Conservation (phyloP, 805 yeast genomes). For the Debaryomyces maramus region DNA sequence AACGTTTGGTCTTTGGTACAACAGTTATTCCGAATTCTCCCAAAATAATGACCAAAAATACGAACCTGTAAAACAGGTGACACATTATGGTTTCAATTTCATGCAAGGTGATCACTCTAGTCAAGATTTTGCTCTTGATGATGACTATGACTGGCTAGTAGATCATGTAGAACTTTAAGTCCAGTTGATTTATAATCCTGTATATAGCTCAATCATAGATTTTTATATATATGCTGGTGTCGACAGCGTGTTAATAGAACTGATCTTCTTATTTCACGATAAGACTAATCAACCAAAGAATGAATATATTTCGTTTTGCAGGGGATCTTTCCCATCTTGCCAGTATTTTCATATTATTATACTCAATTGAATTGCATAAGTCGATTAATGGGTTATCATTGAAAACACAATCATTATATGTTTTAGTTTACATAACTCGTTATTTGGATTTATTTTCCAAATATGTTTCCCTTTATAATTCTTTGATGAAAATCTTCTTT, state of each 20-base stretch:
- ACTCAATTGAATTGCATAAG: constrained; percentile 60
- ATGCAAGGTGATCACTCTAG: constrained; percentile 6
- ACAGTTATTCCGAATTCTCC: constrained; percentile 10
- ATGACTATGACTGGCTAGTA: constrained; percentile 17
- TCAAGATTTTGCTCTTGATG: constrained; percentile 15
- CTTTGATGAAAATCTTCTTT: constrained; percentile 79
- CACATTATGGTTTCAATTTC: constrained; percentile 13
- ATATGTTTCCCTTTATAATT: constrained; percentile 69
- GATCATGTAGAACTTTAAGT: neutral
- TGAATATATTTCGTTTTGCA: constrained; percentile 43
- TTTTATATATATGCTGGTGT: neutral
- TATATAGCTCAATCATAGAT: constrained; percentile 1
- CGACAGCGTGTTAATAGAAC: constrained; percentile 5
- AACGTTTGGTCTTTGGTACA: constrained; percentile 18
- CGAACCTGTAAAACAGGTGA: constrained; percentile 6
- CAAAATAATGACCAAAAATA: constrained; percentile 12
- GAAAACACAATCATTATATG: constrained; percentile 83
- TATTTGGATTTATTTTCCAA: constrained; percentile 46
- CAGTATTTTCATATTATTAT: constrained; percentile 72
- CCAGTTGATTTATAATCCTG: neutral
- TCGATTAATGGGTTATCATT: constrained; percentile 83
- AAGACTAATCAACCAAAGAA: constrained; percentile 12
- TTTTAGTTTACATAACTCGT: constrained; percentile 37
- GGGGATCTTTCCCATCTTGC: constrained; percentile 86
- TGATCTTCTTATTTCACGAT: neutral